Evolutionary conservation across 257 asterid genomes (phyloP), one percentile per base, ranked within the genome.

Genomic region (Leonotis leonurus): DNA sequence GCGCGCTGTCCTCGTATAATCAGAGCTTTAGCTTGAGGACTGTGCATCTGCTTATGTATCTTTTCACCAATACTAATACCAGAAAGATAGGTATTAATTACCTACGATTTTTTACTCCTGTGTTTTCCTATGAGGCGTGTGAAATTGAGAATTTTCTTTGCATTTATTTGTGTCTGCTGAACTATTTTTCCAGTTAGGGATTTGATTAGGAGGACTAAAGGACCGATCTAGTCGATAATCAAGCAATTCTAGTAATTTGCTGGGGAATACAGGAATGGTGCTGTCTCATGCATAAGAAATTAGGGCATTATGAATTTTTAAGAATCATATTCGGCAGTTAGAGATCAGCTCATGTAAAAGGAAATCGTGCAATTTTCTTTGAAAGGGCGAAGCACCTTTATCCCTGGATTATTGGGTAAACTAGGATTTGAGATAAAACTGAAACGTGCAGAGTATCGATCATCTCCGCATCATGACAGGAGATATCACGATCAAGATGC

Each of bases 31-130:
- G 95, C 10, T 48, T 92, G 77, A 77, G 99, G 78, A 92, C 96
- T 37, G 97, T 92, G 55, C 97, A 92, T 73, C 89, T 92, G 24
- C 96, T 89, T 8, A 89, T 89, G 97, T 86, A 86, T 69, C 75
- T 39, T 18, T 89, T 89, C 84, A 92, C 99, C 78, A 92, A 86
- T 77, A 70, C 77, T 43, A 92, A 86, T 60, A 53, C 65, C 43
- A 77, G 95, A 0, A 92, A 81, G 80, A 92, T 92, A 41, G 99
- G 97, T 91, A 83, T 13, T n/a, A n/a, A n/a, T n/a, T 48, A 12
- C 33, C 41, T 1, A 18, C 33, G 12, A 12, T 26, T 29, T 26
- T 22, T n/a, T 32, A 6, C n/a, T n/a, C 17, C n/a, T 12, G n/a
- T 30, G 4, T 14, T 53, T 35, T 54, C 17, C 53, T 46, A 1